Evolutionary conservation across 2,329 filamentous ascomycete species (phyloP).

Genomic region (Colletotrichum gloeosporioides): DNA sequence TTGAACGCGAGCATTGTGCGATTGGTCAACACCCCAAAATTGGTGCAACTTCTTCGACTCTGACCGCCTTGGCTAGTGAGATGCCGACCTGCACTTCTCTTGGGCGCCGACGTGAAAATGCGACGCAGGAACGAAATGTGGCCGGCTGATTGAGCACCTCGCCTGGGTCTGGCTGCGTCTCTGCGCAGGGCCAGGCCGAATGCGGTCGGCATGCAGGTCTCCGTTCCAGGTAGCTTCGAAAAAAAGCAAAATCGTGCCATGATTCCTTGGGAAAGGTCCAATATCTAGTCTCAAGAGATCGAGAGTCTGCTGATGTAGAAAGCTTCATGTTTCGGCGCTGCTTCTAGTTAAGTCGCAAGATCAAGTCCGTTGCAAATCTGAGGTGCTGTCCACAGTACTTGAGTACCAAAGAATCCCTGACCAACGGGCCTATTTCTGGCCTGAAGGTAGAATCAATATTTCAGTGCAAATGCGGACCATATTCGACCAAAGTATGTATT

Average conservation of each 20-base stretch:
- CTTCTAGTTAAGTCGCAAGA: background rate
- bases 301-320: background rate
- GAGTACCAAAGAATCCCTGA: background rate
- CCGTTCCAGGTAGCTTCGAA: background rate
- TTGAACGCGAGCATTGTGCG: background rate
- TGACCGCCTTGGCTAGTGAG: slow-evolving; percentile 3
- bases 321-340: background rate
- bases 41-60: background rate
- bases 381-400: background rate
- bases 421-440: background rate
- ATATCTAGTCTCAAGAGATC: background rate
- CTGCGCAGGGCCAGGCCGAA: background rate
- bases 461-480: background rate
- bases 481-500: background rate
- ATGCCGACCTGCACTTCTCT: background rate
- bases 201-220: background rate
- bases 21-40: slow-evolving; percentile 3
- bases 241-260: background rate
- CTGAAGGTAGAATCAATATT: background rate
- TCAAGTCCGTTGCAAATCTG: background rate
- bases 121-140: background rate
- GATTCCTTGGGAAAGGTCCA: background rate
- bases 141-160: background rate
- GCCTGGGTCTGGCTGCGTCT: background rate
- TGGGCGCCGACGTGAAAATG: background rate